Percentiles rank a stretch among this genome's conserved stretches.
phyloP scores from a whole-genome alignment of 176 grass and related monocot genomes.

The Pontederia paniculata region DNA sequence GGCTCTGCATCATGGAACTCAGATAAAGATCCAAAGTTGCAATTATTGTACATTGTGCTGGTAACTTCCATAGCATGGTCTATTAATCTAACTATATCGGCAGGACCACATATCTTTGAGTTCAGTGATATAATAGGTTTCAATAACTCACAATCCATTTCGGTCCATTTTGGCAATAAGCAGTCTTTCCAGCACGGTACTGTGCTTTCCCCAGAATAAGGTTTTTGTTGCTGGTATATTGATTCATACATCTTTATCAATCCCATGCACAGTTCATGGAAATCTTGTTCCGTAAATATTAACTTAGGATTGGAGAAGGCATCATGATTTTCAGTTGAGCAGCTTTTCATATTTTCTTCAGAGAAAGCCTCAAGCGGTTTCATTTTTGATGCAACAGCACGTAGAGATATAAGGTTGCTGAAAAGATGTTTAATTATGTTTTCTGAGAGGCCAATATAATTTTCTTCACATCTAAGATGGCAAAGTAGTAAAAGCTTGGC shows the following conservation, averaged over 20 bases:
- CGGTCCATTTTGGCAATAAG: slow-evolving; percentile 33
- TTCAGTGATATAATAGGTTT: slow-evolving; percentile 25
- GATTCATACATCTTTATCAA: slow-evolving; percentile 36
- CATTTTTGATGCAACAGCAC: slow-evolving; percentile 59
- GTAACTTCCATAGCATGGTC: slow-evolving; percentile 23
- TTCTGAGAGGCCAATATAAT: slow-evolving; percentile 11
- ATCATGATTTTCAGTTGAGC: slow-evolving; percentile 52
- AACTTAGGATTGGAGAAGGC: slow-evolving; percentile 62
- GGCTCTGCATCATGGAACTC: not conserved
- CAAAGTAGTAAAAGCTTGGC: slow-evolving; percentile 51
- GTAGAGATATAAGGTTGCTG: slow-evolving; percentile 54
- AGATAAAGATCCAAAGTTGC: not conserved
- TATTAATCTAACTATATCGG: slow-evolving; percentile 48
- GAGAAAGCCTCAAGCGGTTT: slow-evolving; percentile 45
- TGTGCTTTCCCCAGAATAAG: slow-evolving; percentile 2
- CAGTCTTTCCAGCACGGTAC: slow-evolving; percentile 20
- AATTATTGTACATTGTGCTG: not conserved
- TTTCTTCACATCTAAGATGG: slow-evolving; percentile 36
- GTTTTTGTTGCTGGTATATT: slow-evolving; percentile 17
- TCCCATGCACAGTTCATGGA: slow-evolving; percentile 41
- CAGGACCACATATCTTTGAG: slow-evolving; percentile 36
- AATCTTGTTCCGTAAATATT: slow-evolving; percentile 53
- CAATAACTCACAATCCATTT: slow-evolving; percentile 29
- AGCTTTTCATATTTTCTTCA: slow-evolving; percentile 38
- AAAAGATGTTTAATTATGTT: slow-evolving; percentile 32